phyloP scores from a whole-genome alignment of 371 early-diverging fungal genomes.

The Chytridium lagenaria region DNA sequence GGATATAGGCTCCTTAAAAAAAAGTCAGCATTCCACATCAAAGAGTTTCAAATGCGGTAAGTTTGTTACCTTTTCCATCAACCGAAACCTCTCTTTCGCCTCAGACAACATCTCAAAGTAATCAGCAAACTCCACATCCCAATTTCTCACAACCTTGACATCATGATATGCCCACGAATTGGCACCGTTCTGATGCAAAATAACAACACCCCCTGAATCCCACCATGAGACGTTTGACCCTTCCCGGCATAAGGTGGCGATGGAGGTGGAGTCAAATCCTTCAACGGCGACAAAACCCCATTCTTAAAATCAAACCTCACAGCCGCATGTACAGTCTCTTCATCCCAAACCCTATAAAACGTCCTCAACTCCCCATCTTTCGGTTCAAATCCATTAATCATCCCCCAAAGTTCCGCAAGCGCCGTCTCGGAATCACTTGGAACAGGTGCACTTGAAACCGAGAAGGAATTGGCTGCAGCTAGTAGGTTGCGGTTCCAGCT shows the following conservation, averaged over 20 bases:
- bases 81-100: background rate
- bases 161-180: constrained; percentile 27
- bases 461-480: background rate
- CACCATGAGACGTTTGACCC: background rate
- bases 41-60: too few species aligned
- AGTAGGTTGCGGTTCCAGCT: background rate
- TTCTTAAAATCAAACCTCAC: constrained; percentile 22
- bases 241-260: background rate
- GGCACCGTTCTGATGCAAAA: constrained; percentile 13
- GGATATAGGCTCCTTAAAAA: background rate
- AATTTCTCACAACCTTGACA: constrained; percentile 15
- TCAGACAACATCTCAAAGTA: constrained; percentile 25
- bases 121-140: background rate
- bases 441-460: background rate
- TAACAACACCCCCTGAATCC: constrained; percentile 3
- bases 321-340: constrained; percentile 37
- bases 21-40: background rate
- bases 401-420: background rate
- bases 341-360: constrained; percentile 34
- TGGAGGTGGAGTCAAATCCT: background rate
- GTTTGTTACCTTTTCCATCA: background rate
- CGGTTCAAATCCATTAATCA: background rate
- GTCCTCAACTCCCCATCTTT: background rate
- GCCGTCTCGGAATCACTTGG: constrained; percentile 2
- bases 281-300: background rate